These are phyloP conservation scores for Quercus aquifolioides DNA, from an alignment of 306 rosid species.

Conservation along the genomic window DNA sequence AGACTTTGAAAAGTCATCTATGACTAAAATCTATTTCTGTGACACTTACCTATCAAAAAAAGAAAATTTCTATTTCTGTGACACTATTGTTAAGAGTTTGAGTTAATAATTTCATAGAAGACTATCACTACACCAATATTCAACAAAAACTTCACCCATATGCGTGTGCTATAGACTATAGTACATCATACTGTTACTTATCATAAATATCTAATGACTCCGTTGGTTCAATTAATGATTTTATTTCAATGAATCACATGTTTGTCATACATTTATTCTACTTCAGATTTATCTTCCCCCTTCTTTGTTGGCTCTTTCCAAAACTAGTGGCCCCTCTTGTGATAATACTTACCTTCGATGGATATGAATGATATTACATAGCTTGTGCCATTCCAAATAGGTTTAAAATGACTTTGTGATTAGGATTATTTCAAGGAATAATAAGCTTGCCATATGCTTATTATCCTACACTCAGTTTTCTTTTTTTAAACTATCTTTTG, in stretches of 20 bases:
- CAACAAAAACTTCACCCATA: too few relatives aligned
- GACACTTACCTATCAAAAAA: too few relatives aligned
- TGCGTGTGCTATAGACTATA: too few relatives aligned
- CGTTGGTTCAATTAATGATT: background rate
- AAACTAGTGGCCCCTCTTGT: background rate
- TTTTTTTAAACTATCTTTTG: background rate
- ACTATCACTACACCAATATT: too few relatives aligned
- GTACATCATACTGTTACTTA: background rate
- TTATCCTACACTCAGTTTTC: background rate
- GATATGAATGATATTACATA: background rate
- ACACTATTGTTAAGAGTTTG: too few relatives aligned
- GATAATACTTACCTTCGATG: background rate
- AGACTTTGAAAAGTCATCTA: too few relatives aligned
- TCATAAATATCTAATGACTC: background rate
- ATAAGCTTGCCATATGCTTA: background rate
- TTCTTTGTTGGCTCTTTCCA: too few relatives aligned
- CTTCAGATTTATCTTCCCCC: too few relatives aligned
- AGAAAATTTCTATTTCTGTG: too few relatives aligned
- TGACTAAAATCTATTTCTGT: too few relatives aligned
- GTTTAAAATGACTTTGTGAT: background rate
- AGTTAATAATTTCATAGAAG: too few relatives aligned
- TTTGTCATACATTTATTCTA: background rate
- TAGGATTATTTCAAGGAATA: background rate
- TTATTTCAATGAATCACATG: background rate
- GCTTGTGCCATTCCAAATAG: background rate